These are phyloP conservation scores for Alternaria conjuncta DNA, from an alignment of 2,329 filamentous ascomycete genomes.

Conservation along the genomic window DNA sequence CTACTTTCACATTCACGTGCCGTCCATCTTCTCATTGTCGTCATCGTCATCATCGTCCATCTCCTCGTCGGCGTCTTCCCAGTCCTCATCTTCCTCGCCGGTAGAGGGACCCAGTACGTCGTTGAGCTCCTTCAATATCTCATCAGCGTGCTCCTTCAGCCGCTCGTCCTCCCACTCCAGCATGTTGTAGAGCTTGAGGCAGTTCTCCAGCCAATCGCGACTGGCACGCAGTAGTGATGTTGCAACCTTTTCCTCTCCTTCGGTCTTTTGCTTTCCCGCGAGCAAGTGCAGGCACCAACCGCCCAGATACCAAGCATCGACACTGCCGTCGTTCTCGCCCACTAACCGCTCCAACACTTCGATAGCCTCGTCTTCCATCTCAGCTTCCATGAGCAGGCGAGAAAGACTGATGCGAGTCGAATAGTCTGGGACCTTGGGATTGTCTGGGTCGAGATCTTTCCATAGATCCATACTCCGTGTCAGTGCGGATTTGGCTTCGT, in stretches of 20 bases:
- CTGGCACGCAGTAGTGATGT: conserved; percentile 73
- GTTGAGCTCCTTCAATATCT: conserved; percentile 65
- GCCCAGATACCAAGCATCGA: conserved; percentile 96
- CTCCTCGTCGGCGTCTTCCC: conserved; percentile 50
- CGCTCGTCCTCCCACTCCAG: conserved; percentile 87
- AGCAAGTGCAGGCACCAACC: conserved; percentile 89
- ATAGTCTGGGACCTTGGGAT: conserved; percentile 81
- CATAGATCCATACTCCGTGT: conserved; percentile 81
- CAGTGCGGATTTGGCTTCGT: conserved; percentile 82
- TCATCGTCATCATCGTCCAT: conserved; percentile 34
- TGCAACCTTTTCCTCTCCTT: conserved; percentile 58
- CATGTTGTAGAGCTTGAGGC: conserved; percentile 76
- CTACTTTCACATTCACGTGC: conserved; percentile 36
- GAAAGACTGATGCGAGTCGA: conserved; percentile 83
- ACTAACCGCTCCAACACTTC: conserved; percentile 84
- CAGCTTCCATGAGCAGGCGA: conserved; percentile 86
- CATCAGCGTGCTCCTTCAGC: conserved; percentile 74
- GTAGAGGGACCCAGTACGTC: conserved; percentile 52
- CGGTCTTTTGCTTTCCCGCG: conserved; percentile 69
- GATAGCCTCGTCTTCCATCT: conserved; percentile 83
- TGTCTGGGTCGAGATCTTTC: conserved; percentile 76
- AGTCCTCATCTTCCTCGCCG: conserved; percentile 52
- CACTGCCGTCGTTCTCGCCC: conserved; percentile 87
- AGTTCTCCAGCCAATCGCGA: conserved; percentile 81
- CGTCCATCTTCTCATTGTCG: conserved; percentile 47